Conservation (phyloP, 352 stramenopile genomes). For the Phytophthora uliginosa region DNA sequence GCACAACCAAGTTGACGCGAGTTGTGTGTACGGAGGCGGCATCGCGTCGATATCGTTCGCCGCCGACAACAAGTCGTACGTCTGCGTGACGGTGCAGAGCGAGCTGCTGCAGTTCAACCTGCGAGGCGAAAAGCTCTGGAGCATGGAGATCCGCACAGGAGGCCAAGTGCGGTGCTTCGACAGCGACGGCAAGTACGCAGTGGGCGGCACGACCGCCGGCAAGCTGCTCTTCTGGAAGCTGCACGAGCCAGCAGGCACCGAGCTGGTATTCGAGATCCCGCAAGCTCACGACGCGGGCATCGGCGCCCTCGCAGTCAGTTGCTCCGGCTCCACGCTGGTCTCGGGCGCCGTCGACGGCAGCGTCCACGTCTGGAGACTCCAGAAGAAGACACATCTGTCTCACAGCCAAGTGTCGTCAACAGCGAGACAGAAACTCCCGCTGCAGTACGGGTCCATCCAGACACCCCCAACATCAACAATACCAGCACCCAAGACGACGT, state of each 20-base stretch:
- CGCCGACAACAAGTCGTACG: slow-evolving; percentile 56
- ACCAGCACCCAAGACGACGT: slow-evolving; percentile 1
- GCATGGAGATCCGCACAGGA: slow-evolving; percentile 55
- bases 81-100: slow-evolving; percentile 80
- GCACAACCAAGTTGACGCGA: slow-evolving; percentile 47
- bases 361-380: slow-evolving; percentile 68
- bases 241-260: slow-evolving; percentile 44
- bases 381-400: slow-evolving; percentile 14
- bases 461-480: slow-evolving; percentile 9
- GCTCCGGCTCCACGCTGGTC: slow-evolving; percentile 63
- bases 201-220: slow-evolving; percentile 73
- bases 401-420: slow-evolving; percentile 1
- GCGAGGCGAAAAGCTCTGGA: slow-evolving; percentile 54
- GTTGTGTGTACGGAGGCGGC: slow-evolving; percentile 40
- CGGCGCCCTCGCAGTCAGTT: slow-evolving; percentile 66
- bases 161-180: slow-evolving; percentile 78
- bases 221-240: slow-evolving; percentile 81
- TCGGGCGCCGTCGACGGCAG: slow-evolving; percentile 70
- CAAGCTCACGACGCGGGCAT: slow-evolving; percentile 73
- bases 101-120: slow-evolving; percentile 74
- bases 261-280: slow-evolving; percentile 70
- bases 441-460: slow-evolving; percentile 37
- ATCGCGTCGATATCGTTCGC: slow-evolving; percentile 70
- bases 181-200: slow-evolving; percentile 76
- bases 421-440: not conserved